Conservation (phyloP, 2,329 filamentous ascomycete genomes). For the Drechslerella dactyloides region DNA sequence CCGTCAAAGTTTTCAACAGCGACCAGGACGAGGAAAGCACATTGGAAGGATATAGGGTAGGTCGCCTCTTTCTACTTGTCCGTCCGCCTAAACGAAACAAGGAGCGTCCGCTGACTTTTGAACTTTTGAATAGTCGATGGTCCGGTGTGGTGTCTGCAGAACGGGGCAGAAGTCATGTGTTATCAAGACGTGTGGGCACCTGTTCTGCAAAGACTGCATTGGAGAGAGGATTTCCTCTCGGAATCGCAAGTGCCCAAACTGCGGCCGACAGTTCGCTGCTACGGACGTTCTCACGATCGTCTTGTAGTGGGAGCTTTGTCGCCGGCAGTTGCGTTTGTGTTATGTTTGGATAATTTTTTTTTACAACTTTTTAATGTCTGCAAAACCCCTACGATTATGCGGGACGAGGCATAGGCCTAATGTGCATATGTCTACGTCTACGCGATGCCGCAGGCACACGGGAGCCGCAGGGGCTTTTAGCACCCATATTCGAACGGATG, state of each 20-base stretch:
- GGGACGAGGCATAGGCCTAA: neutral
- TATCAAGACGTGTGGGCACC: conserved; percentile 90
- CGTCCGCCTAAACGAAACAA: neutral
- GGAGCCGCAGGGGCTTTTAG: neutral
- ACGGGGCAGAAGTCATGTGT: conserved; percentile 92
- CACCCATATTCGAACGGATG: neutral
- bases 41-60: conserved; percentile 69
- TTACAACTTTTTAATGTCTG: neutral
- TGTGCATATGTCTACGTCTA: neutral
- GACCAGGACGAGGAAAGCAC: conserved; percentile 62
- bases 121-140: conserved; percentile 66
- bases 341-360: neutral
- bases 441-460: neutral
- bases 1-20: conserved; percentile 82
- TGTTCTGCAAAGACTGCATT: conserved; percentile 90
- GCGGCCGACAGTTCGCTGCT: conserved; percentile 87
- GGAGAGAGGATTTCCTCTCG: conserved; percentile 87
- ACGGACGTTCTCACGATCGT: conserved; percentile 78
- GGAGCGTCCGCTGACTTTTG: conserved; percentile 56
- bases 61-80: conserved; percentile 57
- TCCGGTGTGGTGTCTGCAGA: conserved; percentile 90
- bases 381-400: neutral
- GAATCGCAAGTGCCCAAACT: conserved; percentile 93
- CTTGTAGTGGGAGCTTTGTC: conserved; percentile 9
- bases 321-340: neutral